Evolutionary conservation across 805 yeast genomes (phyloP).

Genomic region (Wickerhamiella azymoides): DNA sequence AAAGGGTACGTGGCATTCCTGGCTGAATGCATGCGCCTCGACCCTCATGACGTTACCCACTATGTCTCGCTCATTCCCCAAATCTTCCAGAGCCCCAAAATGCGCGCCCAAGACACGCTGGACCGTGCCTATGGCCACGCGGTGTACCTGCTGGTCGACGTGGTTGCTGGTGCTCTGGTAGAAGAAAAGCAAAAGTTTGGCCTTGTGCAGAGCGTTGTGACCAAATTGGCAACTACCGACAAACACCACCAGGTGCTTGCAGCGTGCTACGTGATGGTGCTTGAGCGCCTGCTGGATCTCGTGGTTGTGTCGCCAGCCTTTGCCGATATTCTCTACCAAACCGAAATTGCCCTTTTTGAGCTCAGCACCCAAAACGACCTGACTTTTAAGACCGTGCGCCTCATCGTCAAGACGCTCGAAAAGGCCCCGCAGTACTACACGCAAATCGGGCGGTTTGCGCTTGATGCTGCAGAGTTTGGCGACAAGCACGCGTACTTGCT

Average conservation of each 20-base stretch:
- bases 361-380: constrained; percentile 6
- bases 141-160: constrained; percentile 11
- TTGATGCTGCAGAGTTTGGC: background rate
- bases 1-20: constrained; percentile 2
- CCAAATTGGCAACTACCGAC: constrained; percentile 14
- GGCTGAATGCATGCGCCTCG: background rate
- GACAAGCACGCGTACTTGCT: constrained; percentile 12
- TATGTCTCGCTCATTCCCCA: background rate
- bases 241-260: constrained; percentile 5
- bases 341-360: constrained; percentile 15
- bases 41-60: background rate
- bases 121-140: constrained; percentile 10
- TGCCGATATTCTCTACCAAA: constrained; percentile 15
- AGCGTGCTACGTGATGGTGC: constrained; percentile 11
- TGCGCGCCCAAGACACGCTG: constrained; percentile 9
- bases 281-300: constrained; percentile 16
- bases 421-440: constrained; percentile 10
- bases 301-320: constrained; percentile 4
- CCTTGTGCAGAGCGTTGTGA: constrained; percentile 11
- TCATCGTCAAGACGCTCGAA: constrained; percentile 10
- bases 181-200: constrained; percentile 14
- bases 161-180: constrained; percentile 9
- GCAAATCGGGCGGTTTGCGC: background rate
- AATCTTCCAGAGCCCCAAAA: constrained; percentile 8
- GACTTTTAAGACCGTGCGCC: constrained; percentile 5